Base-by-base conservation (phyloP, 305 asterid species). In the Plantago rigida region DNA sequence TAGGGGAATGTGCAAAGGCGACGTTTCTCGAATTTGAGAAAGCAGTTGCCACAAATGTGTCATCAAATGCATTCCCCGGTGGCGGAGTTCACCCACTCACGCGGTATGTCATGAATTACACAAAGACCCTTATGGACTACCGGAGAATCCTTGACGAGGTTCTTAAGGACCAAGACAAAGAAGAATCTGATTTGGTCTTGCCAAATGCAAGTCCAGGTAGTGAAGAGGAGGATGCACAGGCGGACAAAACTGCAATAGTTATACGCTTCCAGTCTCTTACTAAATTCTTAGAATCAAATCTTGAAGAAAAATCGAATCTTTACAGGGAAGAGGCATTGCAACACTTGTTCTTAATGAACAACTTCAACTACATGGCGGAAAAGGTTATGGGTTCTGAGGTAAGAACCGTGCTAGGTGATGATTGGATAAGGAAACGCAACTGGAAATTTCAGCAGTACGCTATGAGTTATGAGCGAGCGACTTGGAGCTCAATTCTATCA, bases 1-100 rank as follows among this genome's bases (percentile, higher is more conserved):
- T 92, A 63, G 95, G 95, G 0, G 89, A 81, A 44, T 88, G 89
- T 42, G 87, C 89, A 0, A 84, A 74, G 76, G 72, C 87, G 3
- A 84, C 97, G 2, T 92, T 92, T 72, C 80, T 86, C 28, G 99
- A 92, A 61, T 89, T 92, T 13, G 85, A 82, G 76, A 80, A 81
- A 1, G 89, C 87, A 0, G 96, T 92, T 8, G 83, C 86, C 24
- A 63, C 83, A 14, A 86, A 82, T 42, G 72, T 75, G 26, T 86
- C 99, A 1, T 62, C 73, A 44, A 83, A 67, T 36, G 71, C 96
- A 0, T 88, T 86, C 31, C 72, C 94, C 0, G 94, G 99, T 0
- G 97, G 97, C 12, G 97, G 89, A 13, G 87, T 86, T 71, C 99
- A 86, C 64, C 95, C 80, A 22, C 83, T 92, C 55, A 86, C 97